Evolutionary conservation across 2,329 filamentous ascomycete genomes (phyloP).

Genomic region (Colletotrichum melonis): DNA sequence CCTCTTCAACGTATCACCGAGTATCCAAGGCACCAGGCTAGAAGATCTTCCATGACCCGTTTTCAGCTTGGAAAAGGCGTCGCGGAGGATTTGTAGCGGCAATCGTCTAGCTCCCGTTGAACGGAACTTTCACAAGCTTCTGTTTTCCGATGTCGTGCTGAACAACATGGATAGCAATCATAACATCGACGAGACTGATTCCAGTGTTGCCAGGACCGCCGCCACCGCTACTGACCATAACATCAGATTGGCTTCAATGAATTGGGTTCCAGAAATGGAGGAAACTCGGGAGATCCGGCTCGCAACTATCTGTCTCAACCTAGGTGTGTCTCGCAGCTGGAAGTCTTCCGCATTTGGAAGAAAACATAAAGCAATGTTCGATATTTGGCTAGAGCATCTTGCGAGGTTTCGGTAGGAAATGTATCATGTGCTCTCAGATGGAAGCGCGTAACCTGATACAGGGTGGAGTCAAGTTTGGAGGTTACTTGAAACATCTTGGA

Average conservation of each 20-base stretch:
- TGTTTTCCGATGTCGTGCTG: slow-evolving; percentile 40
- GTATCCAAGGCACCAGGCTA: neutral
- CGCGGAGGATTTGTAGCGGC: neutral
- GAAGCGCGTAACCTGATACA: neutral
- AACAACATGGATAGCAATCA: slow-evolving; percentile 42
- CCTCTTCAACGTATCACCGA: neutral
- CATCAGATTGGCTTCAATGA: neutral
- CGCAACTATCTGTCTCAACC: neutral
- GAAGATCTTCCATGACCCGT: neutral
- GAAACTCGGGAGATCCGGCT: neutral
- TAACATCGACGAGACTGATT: slow-evolving; percentile 40
- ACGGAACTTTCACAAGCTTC: slow-evolving; percentile 25
- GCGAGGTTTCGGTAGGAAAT: neutral
- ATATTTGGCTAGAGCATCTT: neutral
- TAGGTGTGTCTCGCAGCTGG: neutral
- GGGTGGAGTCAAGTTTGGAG: too few species aligned
- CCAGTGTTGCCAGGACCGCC: slow-evolving; percentile 37
- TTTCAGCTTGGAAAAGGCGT: slow-evolving; percentile 29
- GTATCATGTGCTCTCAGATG: neutral
- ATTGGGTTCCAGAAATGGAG: neutral
- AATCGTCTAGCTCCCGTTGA: neutral
- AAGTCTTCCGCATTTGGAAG: neutral
- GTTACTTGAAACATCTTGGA: too few species aligned
- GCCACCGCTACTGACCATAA: slow-evolving; percentile 41
- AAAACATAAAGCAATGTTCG: neutral